These are phyloP conservation scores for Cordyceps javanica DNA, from an alignment of 2,329 filamentous ascomycete species.

Conservation along the genomic window DNA sequence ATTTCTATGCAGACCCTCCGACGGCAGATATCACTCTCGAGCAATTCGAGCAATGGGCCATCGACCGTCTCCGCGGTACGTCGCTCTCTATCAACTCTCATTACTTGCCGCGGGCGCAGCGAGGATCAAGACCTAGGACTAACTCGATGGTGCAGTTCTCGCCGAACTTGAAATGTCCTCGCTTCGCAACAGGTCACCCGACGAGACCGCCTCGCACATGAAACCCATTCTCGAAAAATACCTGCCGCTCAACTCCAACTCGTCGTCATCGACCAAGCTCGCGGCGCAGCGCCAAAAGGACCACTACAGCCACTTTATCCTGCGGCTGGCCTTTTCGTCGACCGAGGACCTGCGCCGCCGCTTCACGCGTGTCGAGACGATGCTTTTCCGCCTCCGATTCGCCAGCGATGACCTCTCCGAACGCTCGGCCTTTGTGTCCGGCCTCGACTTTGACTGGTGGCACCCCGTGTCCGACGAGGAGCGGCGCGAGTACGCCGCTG, in stretches of 20 bases:
- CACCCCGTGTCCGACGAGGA: slow-evolving; percentile 76
- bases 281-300: slow-evolving; percentile 80
- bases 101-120: neutral
- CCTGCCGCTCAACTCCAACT: slow-evolving; percentile 72
- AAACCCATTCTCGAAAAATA: slow-evolving; percentile 81
- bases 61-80: slow-evolving; percentile 75
- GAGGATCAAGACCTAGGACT: neutral
- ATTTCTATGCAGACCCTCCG: slow-evolving; percentile 83
- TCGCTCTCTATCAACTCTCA: too few species aligned
- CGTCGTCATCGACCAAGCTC: slow-evolving; percentile 53
- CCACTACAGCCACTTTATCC: slow-evolving; percentile 96
- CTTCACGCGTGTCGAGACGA: slow-evolving; percentile 80
- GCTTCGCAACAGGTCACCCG: slow-evolving; percentile 81
- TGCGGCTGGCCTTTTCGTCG: slow-evolving; percentile 83
- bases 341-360: slow-evolving; percentile 86
- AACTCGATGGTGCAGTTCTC: slow-evolving; percentile 52
- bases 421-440: slow-evolving; percentile 67
- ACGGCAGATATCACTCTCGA: slow-evolving; percentile 93
- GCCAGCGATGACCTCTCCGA: slow-evolving; percentile 70
- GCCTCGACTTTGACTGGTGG: slow-evolving; percentile 83
- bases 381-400: slow-evolving; percentile 80
- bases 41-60: slow-evolving; percentile 98
- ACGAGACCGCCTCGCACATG: slow-evolving; percentile 80
- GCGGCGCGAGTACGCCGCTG: slow-evolving; percentile 54
- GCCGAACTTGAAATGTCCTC: slow-evolving; percentile 89